A percentile compares a stretch with the other conserved stretches of the same genome.
These are phyloP conservation scores for Tetratostichococcus sp. DNA, from an alignment of 139 green algal species.

Conservation along the genomic window DNA sequence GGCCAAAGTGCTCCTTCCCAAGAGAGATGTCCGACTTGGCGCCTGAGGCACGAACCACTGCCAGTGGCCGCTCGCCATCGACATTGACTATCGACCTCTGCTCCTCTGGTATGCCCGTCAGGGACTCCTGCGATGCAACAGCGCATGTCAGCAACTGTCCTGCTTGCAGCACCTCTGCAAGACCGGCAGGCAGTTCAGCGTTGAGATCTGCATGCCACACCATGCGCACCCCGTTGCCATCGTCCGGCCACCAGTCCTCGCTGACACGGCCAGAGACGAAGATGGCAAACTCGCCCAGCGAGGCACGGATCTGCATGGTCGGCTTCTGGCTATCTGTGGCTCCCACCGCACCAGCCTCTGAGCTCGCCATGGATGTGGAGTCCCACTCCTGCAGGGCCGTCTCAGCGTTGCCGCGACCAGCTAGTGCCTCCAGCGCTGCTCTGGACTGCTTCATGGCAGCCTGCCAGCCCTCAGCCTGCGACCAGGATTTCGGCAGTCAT, in stretches of 20 bases:
- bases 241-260: slow-evolving; percentile 42
- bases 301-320: slow-evolving; percentile 31
- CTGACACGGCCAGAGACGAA: slow-evolving; percentile 42
- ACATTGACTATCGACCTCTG: slow-evolving; percentile 37
- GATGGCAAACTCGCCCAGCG: slow-evolving; percentile 57
- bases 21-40: slow-evolving; percentile 12
- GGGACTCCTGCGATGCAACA: background rate
- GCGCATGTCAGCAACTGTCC: too few relatives aligned
- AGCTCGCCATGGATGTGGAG: slow-evolving; percentile 8
- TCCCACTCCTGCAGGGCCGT: slow-evolving; percentile 13
- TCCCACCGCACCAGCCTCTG: background rate
- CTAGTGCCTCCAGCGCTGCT: slow-evolving; percentile 24
- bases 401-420: background rate
- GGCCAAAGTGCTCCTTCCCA: slow-evolving; percentile 16
- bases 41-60: slow-evolving; percentile 35
- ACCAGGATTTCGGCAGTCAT: background rate
- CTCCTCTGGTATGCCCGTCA: background rate
- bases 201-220: too few relatives aligned
- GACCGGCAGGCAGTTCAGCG: too few relatives aligned
- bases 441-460: slow-evolving; percentile 18
- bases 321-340: background rate
- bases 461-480: slow-evolving; percentile 25
- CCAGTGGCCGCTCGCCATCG: slow-evolving; percentile 53
- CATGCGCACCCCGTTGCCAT: background rate
- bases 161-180: too few relatives aligned